These are phyloP conservation scores for Kodamaea nitidulidarum DNA, from an alignment of 805 yeast species.

Conservation along the genomic window DNA sequence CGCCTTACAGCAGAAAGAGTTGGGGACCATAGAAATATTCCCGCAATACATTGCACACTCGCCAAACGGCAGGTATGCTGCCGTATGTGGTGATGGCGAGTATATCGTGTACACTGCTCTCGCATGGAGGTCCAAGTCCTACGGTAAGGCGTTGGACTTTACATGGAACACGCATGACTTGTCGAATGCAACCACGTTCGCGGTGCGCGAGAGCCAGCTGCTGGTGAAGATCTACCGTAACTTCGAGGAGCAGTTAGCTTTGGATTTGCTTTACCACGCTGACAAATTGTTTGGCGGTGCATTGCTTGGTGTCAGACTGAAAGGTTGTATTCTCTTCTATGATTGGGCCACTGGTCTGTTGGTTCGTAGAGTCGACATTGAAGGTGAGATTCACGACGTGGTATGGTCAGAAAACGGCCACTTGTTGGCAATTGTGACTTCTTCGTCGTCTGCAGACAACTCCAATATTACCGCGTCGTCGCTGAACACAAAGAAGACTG, in stretches of 20 bases:
- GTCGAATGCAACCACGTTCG: constrained; percentile 66
- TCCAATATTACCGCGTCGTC: constrained; percentile 16
- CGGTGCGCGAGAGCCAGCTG: constrained; percentile 67
- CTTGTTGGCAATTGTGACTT: constrained; percentile 64
- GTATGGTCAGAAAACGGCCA: constrained; percentile 95
- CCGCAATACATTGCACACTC: constrained; percentile 87
- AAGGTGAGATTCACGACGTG: constrained; percentile 67
- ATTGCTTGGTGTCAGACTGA: constrained; percentile 79
- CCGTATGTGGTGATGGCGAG: constrained; percentile 98
- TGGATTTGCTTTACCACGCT: constrained; percentile 67
- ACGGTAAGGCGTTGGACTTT: constrained; percentile 85
- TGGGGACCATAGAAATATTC: constrained; percentile 91
- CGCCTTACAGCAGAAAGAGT: constrained; percentile 76
- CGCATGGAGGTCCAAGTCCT: constrained; percentile 96
- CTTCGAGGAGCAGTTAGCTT: constrained; percentile 70
- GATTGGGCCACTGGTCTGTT: constrained; percentile 89
- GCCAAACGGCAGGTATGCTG: constrained; percentile 95
- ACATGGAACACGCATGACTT: constrained; percentile 86
- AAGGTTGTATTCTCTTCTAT: constrained; percentile 79
- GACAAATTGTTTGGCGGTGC: constrained; percentile 86
- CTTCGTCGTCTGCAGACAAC: constrained; percentile 21
- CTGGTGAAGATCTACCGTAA: constrained; percentile 72
- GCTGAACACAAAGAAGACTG: constrained; percentile 41
- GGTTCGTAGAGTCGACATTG: constrained; percentile 85
- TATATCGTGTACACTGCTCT: constrained; percentile 92